Conservation (phyloP, 192 early-diverging fungal genomes). For the Backusella tuberculispora region DNA sequence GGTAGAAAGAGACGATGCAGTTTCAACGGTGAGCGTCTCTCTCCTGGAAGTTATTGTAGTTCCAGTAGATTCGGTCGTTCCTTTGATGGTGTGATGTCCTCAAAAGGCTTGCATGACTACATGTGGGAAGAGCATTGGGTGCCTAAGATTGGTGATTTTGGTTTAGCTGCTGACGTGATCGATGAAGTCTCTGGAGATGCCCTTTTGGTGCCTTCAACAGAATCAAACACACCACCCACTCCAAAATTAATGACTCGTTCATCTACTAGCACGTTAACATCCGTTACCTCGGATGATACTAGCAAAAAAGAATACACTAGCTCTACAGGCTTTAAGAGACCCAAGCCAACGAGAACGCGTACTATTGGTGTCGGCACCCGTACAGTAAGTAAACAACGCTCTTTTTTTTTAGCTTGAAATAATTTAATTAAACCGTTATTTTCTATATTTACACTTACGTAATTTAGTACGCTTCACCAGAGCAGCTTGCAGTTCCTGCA, state of each 20-base stretch:
- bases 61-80: slow-evolving; percentile 17
- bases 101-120: slow-evolving; percentile 21
- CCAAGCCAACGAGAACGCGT: slow-evolving; percentile 28
- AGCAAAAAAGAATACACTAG: neutral
- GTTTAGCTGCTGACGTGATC: slow-evolving; percentile 76
- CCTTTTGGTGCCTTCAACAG: neutral
- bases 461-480: slow-evolving; percentile 79
- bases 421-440: neutral
- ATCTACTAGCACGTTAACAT: neutral
- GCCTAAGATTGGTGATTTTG: slow-evolving; percentile 96
- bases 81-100: slow-evolving; percentile 24
- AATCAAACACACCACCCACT: neutral
- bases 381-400: slow-evolving; percentile 51
- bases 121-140: slow-evolving; percentile 52
- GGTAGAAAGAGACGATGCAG: neutral
- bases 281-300: neutral
- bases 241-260: neutral
- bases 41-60: neutral
- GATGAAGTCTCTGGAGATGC: slow-evolving; percentile 30
- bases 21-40: neutral
- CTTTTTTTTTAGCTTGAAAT: neutral
- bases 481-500: slow-evolving; percentile 64
- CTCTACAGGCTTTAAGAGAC: neutral
- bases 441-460: neutral
- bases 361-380: slow-evolving; percentile 77